Evolutionary conservation across 176 grass and related monocot species (phyloP).

Genomic region (Paspalum notatum): DNA sequence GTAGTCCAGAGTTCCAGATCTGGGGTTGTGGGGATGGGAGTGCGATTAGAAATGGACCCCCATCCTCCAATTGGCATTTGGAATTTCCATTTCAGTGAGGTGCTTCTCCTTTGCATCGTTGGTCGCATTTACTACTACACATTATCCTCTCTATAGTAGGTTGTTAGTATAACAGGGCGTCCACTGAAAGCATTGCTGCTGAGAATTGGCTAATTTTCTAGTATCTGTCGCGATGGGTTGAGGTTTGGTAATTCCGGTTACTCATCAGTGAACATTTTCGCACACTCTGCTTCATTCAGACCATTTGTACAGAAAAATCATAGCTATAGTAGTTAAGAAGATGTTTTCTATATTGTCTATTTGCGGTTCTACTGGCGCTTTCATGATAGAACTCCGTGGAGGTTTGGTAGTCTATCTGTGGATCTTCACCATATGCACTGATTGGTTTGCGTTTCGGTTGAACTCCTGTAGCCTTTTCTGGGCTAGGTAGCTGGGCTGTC

Average conservation of each 20-base stretch:
- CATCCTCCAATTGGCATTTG: not conserved
- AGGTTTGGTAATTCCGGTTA: not conserved
- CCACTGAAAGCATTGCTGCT: not conserved
- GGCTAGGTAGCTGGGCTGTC: conserved; percentile 13
- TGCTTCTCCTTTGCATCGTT: not conserved
- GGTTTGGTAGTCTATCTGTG: not conserved
- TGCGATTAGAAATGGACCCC: not conserved
- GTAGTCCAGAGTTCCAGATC: not conserved
- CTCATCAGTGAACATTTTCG: not conserved
- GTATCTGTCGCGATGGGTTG: not conserved
- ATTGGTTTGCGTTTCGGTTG: conserved; percentile 5
- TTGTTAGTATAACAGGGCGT: not conserved
- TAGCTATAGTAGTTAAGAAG: not conserved
- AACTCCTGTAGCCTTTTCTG: conserved; percentile 14
- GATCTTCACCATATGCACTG: not conserved
- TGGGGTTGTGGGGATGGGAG: not conserved
- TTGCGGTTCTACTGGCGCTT: not conserved
- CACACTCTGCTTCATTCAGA: not conserved
- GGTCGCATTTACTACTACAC: not conserved
- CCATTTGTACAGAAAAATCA: not conserved
- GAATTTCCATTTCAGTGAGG: not conserved
- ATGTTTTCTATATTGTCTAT: not conserved
- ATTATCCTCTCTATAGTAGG: not conserved
- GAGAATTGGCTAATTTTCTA: not conserved
- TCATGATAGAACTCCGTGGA: not conserved